Evolutionary conservation across 148 eudicot species (phyloP), one percentile per base, ranked within the genome.

Genomic region (Selenicereus undatus): DNA sequence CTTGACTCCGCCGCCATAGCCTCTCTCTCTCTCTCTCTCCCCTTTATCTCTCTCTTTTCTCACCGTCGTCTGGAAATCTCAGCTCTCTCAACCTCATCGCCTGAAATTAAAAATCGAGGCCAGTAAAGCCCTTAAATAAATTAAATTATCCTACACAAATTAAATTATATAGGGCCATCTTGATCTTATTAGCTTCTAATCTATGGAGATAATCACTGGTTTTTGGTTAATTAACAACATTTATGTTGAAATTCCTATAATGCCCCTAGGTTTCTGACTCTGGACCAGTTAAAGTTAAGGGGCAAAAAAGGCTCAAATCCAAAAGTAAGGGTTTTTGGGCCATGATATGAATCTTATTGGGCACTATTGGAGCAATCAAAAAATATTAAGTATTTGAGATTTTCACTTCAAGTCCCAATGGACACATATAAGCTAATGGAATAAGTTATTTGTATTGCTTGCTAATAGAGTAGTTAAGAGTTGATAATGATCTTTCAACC

Each of bases 71-170:
- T 64, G 8, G 68, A 64, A 64, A 64, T 64, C 27, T 64, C 68
- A 24, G 22, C 68, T 64, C 68, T 64, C 68, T 64, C 29, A 64
- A n/a, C 68, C 29, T 64, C 68, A 64, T 64, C 68, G 68, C 68
- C 71, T 66, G 71, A 66, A 66, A 66, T 66, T 66, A 26, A 66
- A 66, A 66, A 27, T 27, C 27, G 71, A 32, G 32, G 32, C 32
- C 30, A 27, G 71, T 11, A 27, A 27, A 27, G 71, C 11, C 35
- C 35, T 26, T 66, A 66, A 66, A 66, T 39, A 39, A 39, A 39
- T 7, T 39, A 39, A 39, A 39, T 39, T 39, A 39, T 39, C 43
- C 8, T 0, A 7, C 1, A 39, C 43, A 39, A 39, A 39, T 39
- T 39, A 39, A 39, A 39, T 39, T 39, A 39, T 39, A 39, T 32